Base-by-base conservation (phyloP, 2,329 filamentous ascomycete genomes). In the Penicillium psychrosexuale region DNA sequence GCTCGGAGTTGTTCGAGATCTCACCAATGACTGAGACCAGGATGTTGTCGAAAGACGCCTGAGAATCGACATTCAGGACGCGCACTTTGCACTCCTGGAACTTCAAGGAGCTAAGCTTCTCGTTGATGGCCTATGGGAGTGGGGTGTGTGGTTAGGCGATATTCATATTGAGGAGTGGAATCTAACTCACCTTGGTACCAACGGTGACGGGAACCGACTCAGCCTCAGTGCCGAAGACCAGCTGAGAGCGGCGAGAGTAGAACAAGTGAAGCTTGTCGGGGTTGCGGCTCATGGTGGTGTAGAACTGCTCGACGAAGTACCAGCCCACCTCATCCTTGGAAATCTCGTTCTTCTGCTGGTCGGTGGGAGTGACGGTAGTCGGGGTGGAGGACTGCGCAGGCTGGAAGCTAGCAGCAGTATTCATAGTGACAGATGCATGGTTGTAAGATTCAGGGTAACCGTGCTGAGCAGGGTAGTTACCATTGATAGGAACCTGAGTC, bases 291-390 rank as follows among this genome's bases (percentile, higher is more conserved):
- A 99, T 80, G 59, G 91, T 99, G 66, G 90, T 97, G 79, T 99
- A 99, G 82, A 97, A 99, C 77, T 96, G 91, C 83, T 97, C 92
- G 56, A 99, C 94, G 67, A 99, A 99, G 80, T 93, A 97, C 94
- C 94, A 99, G 76, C 91, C 94, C 65, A 99, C 91, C 79, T 97
- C 91, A 74, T 96, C 91, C 80, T 96, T 97, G 67, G 79, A 80
- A 60, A 84, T 82, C 57, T 72, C 72, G 61, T 68, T 71, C 64
- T 76, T 76, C 61, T 70, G 62, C 47, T 62, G 62, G 12, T 76
- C 72, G 53, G 63, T 68, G 50, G 65, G 62, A 31, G 72, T 68
- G 47, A 68, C 69, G 59, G 74, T 74, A 37, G 71, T 69, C 27
- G 73, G 69, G 33, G 73, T 74, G 33, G 73, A 71, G 40, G 72